Base-by-base conservation (phyloP, 441 rosid genomes). In the Gossypium trilobum region DNA sequence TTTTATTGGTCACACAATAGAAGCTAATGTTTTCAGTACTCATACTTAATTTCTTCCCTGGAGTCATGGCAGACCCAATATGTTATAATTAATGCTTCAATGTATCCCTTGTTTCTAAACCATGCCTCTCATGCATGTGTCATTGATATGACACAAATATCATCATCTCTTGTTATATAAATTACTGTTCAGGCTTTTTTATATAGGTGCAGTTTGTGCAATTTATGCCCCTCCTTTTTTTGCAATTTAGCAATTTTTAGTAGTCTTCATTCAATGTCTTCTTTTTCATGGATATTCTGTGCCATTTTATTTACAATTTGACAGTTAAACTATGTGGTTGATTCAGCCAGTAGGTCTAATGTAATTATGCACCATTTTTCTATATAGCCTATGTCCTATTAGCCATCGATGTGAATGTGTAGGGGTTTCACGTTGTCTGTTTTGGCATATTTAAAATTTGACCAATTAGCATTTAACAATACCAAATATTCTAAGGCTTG, bases 31-130 rank as follows among this genome's bases (percentile, higher is more conserved):
- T 66, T 67, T 50, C 25, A 4, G 44, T 68, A 16, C 44, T 67
- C 4, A 36, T 36, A 36, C 44, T 36, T 36, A 36, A 36, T 36
- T 14, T 55, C 25, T 68, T 67, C 29, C 39, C 23, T 10, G 5
- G 25, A 50, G 46, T 27, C 25, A 0, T 13, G 71, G 44, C 42
- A 50, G 22, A 22, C 14, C 59, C 57, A 50, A 27, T 58, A 50
- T 16, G 25, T 50, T 51, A 51, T 29, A 29, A 52, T 29, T 29
- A 51, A 51, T 68, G 48, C 29, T 29, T 52, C 57, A 67, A n/a
- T 17, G 27, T 68, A 51, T 29, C 48, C 71, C 71, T 14, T 66
- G 27, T 67, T 67, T 67, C 39, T 50, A 51, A 51, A 16, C 72
- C 44, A 16, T 51, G 44, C 25, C 19, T 36, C 60, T 68, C 57